phyloP scores from a whole-genome alignment of 108 stramenopile species.

The Thalassiosira profunda region DNA sequence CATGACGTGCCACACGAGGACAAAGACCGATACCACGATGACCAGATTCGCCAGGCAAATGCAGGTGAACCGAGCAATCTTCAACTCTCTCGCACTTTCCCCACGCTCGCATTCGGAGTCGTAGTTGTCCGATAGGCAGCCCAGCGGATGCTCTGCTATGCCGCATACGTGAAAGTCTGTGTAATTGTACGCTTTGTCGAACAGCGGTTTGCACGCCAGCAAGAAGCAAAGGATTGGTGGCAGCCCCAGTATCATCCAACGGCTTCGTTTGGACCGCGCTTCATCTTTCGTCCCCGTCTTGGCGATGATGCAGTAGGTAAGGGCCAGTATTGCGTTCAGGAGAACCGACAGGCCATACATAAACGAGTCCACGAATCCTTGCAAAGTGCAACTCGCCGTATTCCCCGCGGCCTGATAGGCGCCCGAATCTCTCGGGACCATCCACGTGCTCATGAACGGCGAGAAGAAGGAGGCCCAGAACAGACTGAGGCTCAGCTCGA shows the following conservation, averaged over 20 bases:
- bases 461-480: constrained; percentile 22
- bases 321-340: constrained; percentile 20
- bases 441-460: constrained; percentile 35
- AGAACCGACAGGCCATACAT: constrained; percentile 21
- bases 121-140: constrained; percentile 2
- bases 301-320: constrained; percentile 19
- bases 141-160: constrained; percentile 29
- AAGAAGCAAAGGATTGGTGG: constrained; percentile 12
- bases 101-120: constrained; percentile 14
- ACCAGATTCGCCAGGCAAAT: constrained; percentile 16
- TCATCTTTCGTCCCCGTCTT: constrained; percentile 28
- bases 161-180: constrained; percentile 14
- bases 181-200: constrained; percentile 25
- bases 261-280: not conserved
- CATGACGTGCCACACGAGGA: constrained; percentile 11
- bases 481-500: constrained; percentile 25
- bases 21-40: constrained; percentile 17
- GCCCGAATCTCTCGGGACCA: constrained; percentile 28
- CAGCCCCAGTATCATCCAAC: not conserved
- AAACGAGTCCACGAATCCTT: constrained; percentile 33
- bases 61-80: constrained; percentile 12
- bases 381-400: constrained; percentile 20
- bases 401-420: constrained; percentile 22
- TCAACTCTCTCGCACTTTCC: constrained; percentile 11
- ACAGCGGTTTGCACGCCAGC: constrained; percentile 1